These are phyloP conservation scores for Fusarium bulbicola DNA, from an alignment of 2,329 filamentous ascomycete species.

Conservation along the genomic window DNA sequence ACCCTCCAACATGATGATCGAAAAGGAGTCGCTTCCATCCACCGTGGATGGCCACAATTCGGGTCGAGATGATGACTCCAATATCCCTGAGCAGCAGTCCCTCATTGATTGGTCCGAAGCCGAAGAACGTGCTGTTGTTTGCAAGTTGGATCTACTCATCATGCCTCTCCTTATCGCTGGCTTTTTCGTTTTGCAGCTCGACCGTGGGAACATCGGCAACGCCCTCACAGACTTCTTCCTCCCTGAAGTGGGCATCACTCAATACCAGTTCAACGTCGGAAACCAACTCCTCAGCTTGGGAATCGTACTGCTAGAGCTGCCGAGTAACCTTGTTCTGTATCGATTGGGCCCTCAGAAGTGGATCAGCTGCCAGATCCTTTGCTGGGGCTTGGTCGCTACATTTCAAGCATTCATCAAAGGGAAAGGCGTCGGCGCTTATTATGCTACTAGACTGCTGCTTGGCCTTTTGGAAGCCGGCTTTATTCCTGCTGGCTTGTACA, in stretches of 20 bases:
- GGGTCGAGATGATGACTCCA: background rate
- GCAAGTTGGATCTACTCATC: background rate
- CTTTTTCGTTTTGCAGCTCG: constrained; percentile 55
- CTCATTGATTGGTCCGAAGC: constrained; percentile 17
- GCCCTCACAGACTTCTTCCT: constrained; percentile 49
- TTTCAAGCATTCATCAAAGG: background rate
- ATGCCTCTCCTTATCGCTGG: constrained; percentile 3
- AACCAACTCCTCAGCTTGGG: background rate
- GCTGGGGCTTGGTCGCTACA: background rate
- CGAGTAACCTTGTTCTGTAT: constrained; percentile 1
- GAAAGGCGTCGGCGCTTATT: background rate
- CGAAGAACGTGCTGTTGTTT: constrained; percentile 32
- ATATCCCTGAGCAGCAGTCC: background rate
- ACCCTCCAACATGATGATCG: background rate
- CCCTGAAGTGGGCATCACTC: constrained; percentile 54
- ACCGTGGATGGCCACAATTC: background rate
- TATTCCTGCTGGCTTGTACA: constrained; percentile 54
- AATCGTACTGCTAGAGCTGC: background rate
- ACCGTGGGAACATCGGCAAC: constrained; percentile 50
- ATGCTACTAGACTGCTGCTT: background rate
- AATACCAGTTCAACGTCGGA: background rate
- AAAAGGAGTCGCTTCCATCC: background rate
- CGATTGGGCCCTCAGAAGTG: background rate
- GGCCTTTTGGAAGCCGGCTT: background rate
- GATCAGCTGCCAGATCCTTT: background rate